These are phyloP conservation scores for Aspergillus tubingensis DNA, from an alignment of 2,329 filamentous ascomycete species.

Conservation along the genomic window DNA sequence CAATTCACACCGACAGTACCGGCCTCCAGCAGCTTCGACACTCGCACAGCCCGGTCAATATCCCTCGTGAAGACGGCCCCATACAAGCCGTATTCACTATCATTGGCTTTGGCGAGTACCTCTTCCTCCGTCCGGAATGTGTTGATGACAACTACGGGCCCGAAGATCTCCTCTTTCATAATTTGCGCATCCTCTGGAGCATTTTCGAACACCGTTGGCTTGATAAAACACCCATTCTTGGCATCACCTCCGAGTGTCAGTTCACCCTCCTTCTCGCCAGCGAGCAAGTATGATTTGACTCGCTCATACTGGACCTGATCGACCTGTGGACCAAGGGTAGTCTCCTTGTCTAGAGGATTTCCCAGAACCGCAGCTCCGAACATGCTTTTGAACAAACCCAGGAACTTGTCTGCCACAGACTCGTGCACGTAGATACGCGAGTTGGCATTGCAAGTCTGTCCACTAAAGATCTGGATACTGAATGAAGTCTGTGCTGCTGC, in stretches of 20 bases:
- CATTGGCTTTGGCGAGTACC: slow-evolving; percentile 57
- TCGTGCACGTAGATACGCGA: slow-evolving; percentile 80
- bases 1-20: slow-evolving; percentile 36
- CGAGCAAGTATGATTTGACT: slow-evolving; percentile 72
- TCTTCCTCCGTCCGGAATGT: slow-evolving; percentile 54
- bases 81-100: slow-evolving; percentile 37
- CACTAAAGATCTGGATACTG: slow-evolving; percentile 58
- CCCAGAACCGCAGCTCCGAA: slow-evolving; percentile 72
- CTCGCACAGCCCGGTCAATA: slow-evolving; percentile 29
- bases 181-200: slow-evolving; percentile 52
- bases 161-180: slow-evolving; percentile 47
- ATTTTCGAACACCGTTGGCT: slow-evolving; percentile 80
- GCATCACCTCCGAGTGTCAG: slow-evolving; percentile 70
- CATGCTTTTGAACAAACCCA: slow-evolving; percentile 73
- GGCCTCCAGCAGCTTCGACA: slow-evolving; percentile 29
- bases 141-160: slow-evolving; percentile 46
- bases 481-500: slow-evolving; percentile 45
- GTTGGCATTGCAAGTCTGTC: slow-evolving; percentile 63
- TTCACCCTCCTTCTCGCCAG: slow-evolving; percentile 64
- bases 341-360: slow-evolving; percentile 73
- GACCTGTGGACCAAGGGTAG: slow-evolving; percentile 84
- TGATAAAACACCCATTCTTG: slow-evolving; percentile 80
- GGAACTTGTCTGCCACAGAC: slow-evolving; percentile 79
- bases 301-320: slow-evolving; percentile 80
- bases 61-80: slow-evolving; percentile 35